Evolutionary conservation across 2,329 filamentous ascomycete species (phyloP).

Genomic region (Dothideomycetes sp.): DNA sequence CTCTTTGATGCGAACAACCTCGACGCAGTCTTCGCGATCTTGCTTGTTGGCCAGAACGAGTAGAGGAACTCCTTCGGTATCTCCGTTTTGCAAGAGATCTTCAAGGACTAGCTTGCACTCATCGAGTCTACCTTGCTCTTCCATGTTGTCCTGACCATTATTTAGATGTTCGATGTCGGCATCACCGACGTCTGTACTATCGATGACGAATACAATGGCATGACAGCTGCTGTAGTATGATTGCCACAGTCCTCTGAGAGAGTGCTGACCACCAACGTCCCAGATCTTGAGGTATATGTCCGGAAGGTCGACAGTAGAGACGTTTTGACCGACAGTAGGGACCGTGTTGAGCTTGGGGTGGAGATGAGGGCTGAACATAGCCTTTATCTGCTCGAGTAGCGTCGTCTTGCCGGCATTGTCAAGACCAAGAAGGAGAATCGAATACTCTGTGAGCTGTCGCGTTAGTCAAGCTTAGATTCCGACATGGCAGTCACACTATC

Average conservation of each 20-base stretch:
- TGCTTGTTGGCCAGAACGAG: slow-evolving; percentile 95
- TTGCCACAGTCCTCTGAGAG: slow-evolving; percentile 84
- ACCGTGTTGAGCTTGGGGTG: slow-evolving; percentile 72
- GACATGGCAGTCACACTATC: slow-evolving; percentile 13
- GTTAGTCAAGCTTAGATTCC: slow-evolving; percentile 1
- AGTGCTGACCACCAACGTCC: slow-evolving; percentile 93
- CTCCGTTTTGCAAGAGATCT: slow-evolving; percentile 75
- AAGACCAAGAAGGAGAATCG: slow-evolving; percentile 88
- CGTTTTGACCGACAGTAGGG: slow-evolving; percentile 94
- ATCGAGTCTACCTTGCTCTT: slow-evolving; percentile 54
- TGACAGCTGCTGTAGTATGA: slow-evolving; percentile 91
- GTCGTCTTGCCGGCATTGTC: slow-evolving; percentile 99
- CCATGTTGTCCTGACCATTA: slow-evolving; percentile 16
- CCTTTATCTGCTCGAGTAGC: slow-evolving; percentile 92
- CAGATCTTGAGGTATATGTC: slow-evolving; percentile 98
- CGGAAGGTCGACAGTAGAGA: slow-evolving; percentile 78
- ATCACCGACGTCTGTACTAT: slow-evolving; percentile 87
- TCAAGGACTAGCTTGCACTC: slow-evolving; percentile 88
- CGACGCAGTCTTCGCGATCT: slow-evolving; percentile 92
- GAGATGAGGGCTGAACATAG: slow-evolving; percentile 61
- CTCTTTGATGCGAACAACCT: slow-evolving; percentile 96
- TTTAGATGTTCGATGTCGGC: slow-evolving; percentile 53
- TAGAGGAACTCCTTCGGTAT: slow-evolving; percentile 84
- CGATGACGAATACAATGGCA: slow-evolving; percentile 95
- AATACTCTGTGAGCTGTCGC: slow-evolving; percentile 61